Conservation (phyloP, 371 early-diverging fungal species). For the Mucor circinelloides region DNA sequence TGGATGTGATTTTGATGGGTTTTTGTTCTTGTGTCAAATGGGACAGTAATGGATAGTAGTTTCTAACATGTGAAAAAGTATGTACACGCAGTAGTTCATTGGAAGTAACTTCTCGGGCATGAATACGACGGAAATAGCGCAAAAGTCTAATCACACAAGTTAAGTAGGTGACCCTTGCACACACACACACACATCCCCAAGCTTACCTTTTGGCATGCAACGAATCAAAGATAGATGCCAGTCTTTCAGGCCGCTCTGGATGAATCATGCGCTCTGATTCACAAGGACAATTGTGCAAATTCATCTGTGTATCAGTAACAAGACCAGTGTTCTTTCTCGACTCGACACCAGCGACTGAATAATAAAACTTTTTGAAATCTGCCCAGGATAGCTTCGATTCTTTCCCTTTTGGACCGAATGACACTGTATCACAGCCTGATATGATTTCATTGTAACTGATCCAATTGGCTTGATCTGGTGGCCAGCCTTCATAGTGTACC, state of each 20-base stretch:
- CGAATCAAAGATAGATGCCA: constrained; percentile 39
- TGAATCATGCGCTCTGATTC: constrained; percentile 56
- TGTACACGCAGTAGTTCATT: constrained; percentile 59
- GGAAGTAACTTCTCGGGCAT: constrained; percentile 55
- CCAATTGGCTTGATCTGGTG: constrained; percentile 64
- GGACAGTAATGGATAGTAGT: constrained; percentile 39
- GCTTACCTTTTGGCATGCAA: constrained; percentile 42
- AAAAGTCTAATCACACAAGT: constrained; percentile 10
- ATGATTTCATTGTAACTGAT: not conserved
- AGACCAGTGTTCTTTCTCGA: constrained; percentile 58
- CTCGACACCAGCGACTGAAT: constrained; percentile 44
- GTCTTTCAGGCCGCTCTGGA: constrained; percentile 66
- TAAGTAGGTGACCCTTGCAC: no score
- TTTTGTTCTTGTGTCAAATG: constrained; percentile 18
- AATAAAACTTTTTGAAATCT: constrained; percentile 56
- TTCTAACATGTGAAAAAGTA: constrained; percentile 55
- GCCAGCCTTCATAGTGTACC: constrained; percentile 64
- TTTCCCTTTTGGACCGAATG: not conserved
- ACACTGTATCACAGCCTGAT: not conserved
- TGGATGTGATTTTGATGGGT: constrained; percentile 34
- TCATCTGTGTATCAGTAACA: constrained; percentile 58
- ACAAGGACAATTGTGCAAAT: constrained; percentile 59
- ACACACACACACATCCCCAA: no score
- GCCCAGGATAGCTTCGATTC: constrained; percentile 40
- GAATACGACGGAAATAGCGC: constrained; percentile 54